Base-by-base conservation (phyloP, 225 moss, liverwort and hornwort species). In the Lunularia cruciata region DNA sequence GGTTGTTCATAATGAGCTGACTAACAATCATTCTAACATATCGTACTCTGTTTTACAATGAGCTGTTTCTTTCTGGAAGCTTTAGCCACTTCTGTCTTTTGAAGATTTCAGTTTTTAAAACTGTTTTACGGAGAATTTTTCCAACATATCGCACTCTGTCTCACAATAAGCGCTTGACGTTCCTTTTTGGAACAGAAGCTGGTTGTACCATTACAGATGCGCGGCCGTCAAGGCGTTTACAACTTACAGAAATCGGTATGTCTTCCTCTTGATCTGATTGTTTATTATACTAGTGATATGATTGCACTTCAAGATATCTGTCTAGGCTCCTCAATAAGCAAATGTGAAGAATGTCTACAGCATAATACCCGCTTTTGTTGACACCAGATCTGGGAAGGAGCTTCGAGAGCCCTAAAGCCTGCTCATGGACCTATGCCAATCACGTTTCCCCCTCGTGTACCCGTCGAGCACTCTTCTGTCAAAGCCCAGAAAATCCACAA, bases 201-300 rank as follows among this genome's bases (percentile, higher is more conserved):
- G 61, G 81, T 81, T 28, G 28, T 84, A 31, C 84, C 84, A 47
- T 56, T 81, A 12, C 74, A 75, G 15, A 81, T 84, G 84, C 74
- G 84, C 25, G 84, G 84, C 38, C 77, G 68, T 35, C 81, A 84
- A 53, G 35, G 78, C 34, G 38, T 84, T 13, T 84, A 81, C 72
- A 63, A 58, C 4, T 58, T 84, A 19, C 67, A 69, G 34, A 84
- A 75, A 35, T 77, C 75, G 81, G 81, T 81, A 18, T 45, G 20
- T 54, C 32, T 3, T 8, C 7, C 51, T 56, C n/a, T 8, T 60
- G 4, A 11, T 5, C 9, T 40, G 25, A 61, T 25, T 25, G 4
- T 3, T 22, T 26, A 13, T 6, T 36, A 14, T 61, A 22, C 14
- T 6, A 25, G 43, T 11, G 2, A 10, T 43, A 54, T 23, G 15